Evolutionary conservation across 805 yeast genomes (phyloP), one percentile per base, ranked within the genome.

Genomic region (Sugiyamaella smithiae): DNA sequence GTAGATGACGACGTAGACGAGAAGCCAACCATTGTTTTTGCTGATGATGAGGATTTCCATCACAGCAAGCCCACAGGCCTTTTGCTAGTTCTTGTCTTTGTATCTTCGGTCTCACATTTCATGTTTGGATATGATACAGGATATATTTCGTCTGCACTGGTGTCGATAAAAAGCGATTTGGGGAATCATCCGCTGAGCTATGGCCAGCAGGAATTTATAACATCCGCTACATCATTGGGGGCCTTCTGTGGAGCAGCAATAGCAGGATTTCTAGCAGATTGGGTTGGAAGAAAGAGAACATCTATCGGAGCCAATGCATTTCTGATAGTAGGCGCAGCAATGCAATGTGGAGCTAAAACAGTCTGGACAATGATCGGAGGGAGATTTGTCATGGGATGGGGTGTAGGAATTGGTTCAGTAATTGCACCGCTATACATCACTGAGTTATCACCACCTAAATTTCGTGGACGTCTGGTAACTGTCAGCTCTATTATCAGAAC

Each of bases 101-200:
- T 44, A 12, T 49, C 52, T 6, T 49, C 52, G 2, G 48, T 49
- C 2, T 49, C 52, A n/a, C 52, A 49, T 32, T 49, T 55, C 38
- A 48, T 55, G 55, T 91, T 90, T 68, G 99, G 99, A 59, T 91
- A 90, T 63, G 99, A 91, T 67, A 91, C 98, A 0, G 98, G 98
- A 57, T 90, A 90, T 68, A 89, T 91, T 36, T 90, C 97, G 3
- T 81, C 95, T 14, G 97, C 97, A 0, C 73, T 91, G 59, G 95
- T 89, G 19, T 79, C 88, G 31, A 81, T 91, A 41, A 88, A 89
- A 8, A 78, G 80, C 3, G 95, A 85, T 63, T 75, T 91, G 53
- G 20, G 22, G 12, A 3, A 35, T 35, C 38, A 35, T 35, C 68
- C 73, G 41, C 73, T 90, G 48, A 73, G 88, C 0, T 77, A 80